Base-by-base conservation (phyloP, 106 monocot species). In the Hemerocallis citrina region DNA sequence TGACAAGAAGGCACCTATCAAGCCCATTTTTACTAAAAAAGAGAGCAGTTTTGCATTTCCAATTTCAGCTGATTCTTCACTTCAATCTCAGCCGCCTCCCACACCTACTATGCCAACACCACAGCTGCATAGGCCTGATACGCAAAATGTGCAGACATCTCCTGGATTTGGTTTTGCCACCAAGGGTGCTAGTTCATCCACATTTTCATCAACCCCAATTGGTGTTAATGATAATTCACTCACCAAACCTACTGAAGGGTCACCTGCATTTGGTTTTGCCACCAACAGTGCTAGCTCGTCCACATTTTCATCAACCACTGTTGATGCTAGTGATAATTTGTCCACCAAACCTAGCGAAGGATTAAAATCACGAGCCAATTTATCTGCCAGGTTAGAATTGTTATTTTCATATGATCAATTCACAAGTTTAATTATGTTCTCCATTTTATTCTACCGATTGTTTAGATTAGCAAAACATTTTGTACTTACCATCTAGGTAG, bases 41-140 rank as follows among this genome's bases (percentile, higher is more conserved):
- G 59, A 61, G 17, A 68, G 35, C 57, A 71, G 55, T 11, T 77
- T 74, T 50, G 54, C 63, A 40, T 76, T 83, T 31, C 41, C 76
- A 45, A 59, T 52, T 55, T 11, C 46, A 36, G 47, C 70, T 34
- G 10, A 62, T 33, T 21, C 63, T 48, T 63, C 15, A 44, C 47
- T 19, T 44, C 23, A 30, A 1, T 54, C 44, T 47, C 50, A 54
- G 19, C 59, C 48, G 23, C 61, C 68, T 24, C 42, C 66, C 29
- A 44, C 63, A 5, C 59, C 77, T 33, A 56, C 63, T 28, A 64
- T 48, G 59, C 63, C 66, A 17, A 61, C 63, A 1, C 60, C 61
- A 31, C 19, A 17, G 15, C 36, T 34, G 36, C 64, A 71, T 2
- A 43, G 19, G 12, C 64, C 59, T 31, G 63, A 40, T 68, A 21